Percentiles rank a stretch among this genome's conserved stretches.
Conservation (phyloP, 2,329 filamentous ascomycete genomes). For the Botrytis galanthina region DNA sequence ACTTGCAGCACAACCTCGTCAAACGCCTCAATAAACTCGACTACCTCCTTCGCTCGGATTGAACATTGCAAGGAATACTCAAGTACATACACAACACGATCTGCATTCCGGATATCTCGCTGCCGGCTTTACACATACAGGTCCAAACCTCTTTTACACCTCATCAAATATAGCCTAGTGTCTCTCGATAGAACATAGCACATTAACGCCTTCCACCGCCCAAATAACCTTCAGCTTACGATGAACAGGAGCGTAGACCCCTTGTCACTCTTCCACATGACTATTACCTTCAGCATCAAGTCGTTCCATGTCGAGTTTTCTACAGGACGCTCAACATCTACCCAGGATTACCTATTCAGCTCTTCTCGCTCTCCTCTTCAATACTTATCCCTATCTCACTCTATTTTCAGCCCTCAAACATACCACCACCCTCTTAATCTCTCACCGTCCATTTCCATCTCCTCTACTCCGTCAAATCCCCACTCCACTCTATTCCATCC, state of each 20-base stretch:
- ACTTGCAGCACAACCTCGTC: not conserved
- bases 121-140: not conserved
- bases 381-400: too few species aligned
- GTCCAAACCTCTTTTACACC: not conserved
- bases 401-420: not conserved
- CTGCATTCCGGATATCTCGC: not conserved
- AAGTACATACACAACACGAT: not conserved
- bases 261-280: not conserved
- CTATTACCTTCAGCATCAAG: not conserved
- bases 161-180: not conserved
- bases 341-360: not conserved
- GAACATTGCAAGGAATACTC: not conserved
- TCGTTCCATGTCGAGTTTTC: not conserved
- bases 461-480: not conserved
- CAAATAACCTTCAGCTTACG: too few species aligned
- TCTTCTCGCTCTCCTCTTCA: not conserved
- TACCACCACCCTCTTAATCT: not conserved
- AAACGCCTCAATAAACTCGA: too few species aligned
- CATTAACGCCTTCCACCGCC: not conserved
- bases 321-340: accelerated
- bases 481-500: not conserved
- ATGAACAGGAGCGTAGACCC: not conserved
- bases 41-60: not conserved
- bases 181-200: not conserved
- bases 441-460: not conserved